These are phyloP conservation scores for Kazachstania sp. DNA, from an alignment of 1,139 yeast species.

Conservation along the genomic window DNA sequence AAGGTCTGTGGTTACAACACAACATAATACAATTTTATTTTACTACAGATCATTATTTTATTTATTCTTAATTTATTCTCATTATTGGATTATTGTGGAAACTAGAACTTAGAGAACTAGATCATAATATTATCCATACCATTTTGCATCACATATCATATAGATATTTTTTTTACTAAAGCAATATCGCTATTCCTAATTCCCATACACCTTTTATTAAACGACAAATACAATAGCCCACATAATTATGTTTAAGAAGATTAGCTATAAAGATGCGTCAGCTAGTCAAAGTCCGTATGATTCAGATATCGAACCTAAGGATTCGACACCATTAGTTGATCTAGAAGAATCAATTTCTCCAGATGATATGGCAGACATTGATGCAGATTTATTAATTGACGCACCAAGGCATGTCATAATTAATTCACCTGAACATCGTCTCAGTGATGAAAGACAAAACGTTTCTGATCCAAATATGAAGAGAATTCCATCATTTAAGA, in stretches of 20 bases:
- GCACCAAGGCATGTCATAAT: conserved; percentile 2
- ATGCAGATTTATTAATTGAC: neutral
- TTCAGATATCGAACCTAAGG: conserved; percentile 7
- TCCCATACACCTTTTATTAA: neutral
- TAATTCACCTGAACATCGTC: neutral
- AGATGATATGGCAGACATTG: neutral
- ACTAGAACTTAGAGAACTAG: too few species aligned
- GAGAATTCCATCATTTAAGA: conserved; percentile 50
- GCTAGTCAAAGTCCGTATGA: conserved; percentile 4
- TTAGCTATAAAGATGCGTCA: conserved; percentile 2
- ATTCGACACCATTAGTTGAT: neutral
- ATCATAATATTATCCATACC: too few species aligned
- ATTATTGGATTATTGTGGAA: too few species aligned
- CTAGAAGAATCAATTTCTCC: neutral
- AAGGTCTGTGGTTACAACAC: too few species aligned
- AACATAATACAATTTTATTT: too few species aligned
- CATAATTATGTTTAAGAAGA: conserved; percentile 7
- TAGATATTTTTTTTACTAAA: too few species aligned
- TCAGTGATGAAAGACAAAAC: too few species aligned
- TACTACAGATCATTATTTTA: too few species aligned
- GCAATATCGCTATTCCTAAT: neutral
- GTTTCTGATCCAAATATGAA: neutral
- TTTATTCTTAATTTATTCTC: too few species aligned
- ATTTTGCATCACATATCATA: too few species aligned
- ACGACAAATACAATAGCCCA: neutral